phyloP scores from a whole-genome alignment of 495 filamentous ascomycete species.

The Neurospora africana region DNA sequence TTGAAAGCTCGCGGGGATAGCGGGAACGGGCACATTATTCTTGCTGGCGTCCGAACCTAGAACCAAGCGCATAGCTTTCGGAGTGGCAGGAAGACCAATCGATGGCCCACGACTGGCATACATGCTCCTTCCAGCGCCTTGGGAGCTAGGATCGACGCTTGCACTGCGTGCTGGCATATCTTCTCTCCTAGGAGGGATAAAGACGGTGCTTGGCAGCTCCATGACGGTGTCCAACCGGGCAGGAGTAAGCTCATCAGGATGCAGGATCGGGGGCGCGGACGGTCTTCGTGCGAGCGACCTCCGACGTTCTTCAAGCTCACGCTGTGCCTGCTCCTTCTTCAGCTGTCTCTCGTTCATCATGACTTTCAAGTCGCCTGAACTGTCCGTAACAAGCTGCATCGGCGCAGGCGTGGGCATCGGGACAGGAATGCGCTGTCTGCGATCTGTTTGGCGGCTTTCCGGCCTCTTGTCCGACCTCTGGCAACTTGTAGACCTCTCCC shows the following conservation, averaged over 20 bases:
- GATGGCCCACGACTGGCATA: constrained; percentile 32
- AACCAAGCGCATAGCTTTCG: constrained; percentile 73
- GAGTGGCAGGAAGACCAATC: constrained; percentile 72
- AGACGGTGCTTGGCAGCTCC: constrained; percentile 22
- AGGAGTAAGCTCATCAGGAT: constrained; percentile 54
- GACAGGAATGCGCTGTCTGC: constrained; percentile 6
- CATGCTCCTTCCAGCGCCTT: constrained; percentile 23
- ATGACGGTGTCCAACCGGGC: constrained; percentile 13
- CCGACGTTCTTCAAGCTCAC: constrained; percentile 77
- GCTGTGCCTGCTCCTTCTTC: constrained; percentile 69
- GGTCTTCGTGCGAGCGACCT: constrained; percentile 71
- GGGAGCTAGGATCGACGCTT: constrained; percentile 29
- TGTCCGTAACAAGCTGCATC: constrained; percentile 19
- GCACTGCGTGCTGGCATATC: constrained; percentile 34
- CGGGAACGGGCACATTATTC: constrained; percentile 53
- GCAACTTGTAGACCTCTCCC: constrained; percentile 26
- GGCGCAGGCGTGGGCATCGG: constrained; percentile 22
- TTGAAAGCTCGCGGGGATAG: constrained; percentile 46
- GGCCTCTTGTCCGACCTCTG: constrained; percentile 32
- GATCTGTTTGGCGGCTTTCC: constrained; percentile 31
- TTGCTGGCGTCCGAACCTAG: constrained; percentile 49
- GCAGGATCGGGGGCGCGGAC: constrained; percentile 67
- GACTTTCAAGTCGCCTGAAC: constrained; percentile 28
- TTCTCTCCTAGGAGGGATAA: constrained; percentile 26
- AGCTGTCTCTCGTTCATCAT: constrained; percentile 43